Conservation (phyloP, 2,329 filamentous ascomycete genomes). For the Penicillium concentricum region DNA sequence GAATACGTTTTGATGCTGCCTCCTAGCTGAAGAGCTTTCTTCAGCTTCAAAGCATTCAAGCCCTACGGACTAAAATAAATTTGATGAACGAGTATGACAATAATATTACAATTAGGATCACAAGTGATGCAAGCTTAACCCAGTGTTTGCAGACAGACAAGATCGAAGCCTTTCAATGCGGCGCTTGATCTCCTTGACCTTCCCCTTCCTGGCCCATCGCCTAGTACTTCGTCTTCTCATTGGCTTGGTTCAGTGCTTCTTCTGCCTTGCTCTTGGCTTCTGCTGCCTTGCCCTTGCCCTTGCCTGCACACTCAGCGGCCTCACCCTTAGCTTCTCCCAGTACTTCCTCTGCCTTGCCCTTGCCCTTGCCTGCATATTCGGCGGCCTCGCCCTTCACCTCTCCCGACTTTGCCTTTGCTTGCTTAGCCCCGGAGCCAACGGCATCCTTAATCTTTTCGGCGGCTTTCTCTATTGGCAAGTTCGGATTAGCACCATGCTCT, state of each 20-base stretch:
- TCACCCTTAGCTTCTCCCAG: slow-evolving; percentile 32
- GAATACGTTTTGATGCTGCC: slow-evolving; percentile 96
- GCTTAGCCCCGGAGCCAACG: slow-evolving; percentile 42
- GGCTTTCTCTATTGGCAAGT: slow-evolving; percentile 48
- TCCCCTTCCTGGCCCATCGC: slow-evolving; percentile 27
- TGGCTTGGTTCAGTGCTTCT: slow-evolving; percentile 28
- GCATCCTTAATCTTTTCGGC: slow-evolving; percentile 46
- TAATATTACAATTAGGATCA: slow-evolving; percentile 6
- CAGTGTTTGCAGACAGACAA: background rate
- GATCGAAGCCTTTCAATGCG: background rate
- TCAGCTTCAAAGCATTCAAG: background rate
- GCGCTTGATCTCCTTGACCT: slow-evolving; percentile 26
- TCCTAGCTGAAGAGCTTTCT: slow-evolving; percentile 23
- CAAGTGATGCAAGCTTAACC: background rate
- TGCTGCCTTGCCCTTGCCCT: slow-evolving; percentile 42
- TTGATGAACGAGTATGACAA: background rate
- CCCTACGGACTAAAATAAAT: background rate
- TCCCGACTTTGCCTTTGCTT: slow-evolving; percentile 48
- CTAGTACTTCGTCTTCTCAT: slow-evolving; percentile 26
- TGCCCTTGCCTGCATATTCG: slow-evolving; percentile 31
- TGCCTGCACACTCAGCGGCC: slow-evolving; percentile 47
- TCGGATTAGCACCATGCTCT: background rate
- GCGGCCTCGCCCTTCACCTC: slow-evolving; percentile 34
- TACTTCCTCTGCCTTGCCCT: slow-evolving; percentile 36
- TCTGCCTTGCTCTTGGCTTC: slow-evolving; percentile 37